Percentiles rank a stretch among this genome's conserved stretches.
Conservation (phyloP, 441 rosid species). For the Manihot esculenta region DNA sequence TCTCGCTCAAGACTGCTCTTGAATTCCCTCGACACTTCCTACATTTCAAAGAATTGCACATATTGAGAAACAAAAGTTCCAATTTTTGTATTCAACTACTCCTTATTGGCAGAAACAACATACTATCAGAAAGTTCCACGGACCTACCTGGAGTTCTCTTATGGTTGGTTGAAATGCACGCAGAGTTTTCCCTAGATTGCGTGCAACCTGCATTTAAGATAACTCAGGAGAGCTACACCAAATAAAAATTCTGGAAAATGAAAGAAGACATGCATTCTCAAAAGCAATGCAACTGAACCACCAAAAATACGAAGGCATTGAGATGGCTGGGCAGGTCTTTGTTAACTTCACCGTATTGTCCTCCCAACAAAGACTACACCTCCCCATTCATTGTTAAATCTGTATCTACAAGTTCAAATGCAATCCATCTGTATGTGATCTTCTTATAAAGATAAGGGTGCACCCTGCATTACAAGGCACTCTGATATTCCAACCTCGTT, state of each 20-base stretch:
- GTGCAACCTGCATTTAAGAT: slow-evolving; percentile 67
- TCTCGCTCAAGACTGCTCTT: slow-evolving; percentile 91
- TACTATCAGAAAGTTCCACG: slow-evolving; percentile 13
- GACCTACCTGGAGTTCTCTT: slow-evolving; percentile 79
- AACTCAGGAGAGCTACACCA: slow-evolving; percentile 13
- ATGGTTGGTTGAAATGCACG: slow-evolving; percentile 93
- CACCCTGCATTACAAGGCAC: not conserved
- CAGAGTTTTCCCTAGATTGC: slow-evolving; percentile 84
- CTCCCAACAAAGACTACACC: not conserved
- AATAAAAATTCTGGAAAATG: not conserved
- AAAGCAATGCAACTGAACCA: not conserved
- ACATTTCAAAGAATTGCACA: slow-evolving; percentile 4
- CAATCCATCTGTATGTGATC: not conserved
- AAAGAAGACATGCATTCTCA: not conserved
- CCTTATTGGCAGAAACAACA: slow-evolving; percentile 5
- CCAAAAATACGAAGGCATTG: not conserved
- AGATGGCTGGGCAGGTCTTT: not conserved
- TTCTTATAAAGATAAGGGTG: not conserved
- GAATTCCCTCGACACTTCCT: slow-evolving; percentile 97
- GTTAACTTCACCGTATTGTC: not conserved
- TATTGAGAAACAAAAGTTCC: slow-evolving; percentile 14
- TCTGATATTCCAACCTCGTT: not conserved
- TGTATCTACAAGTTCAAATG: not conserved
- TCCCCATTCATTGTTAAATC: not conserved
- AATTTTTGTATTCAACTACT: slow-evolving; percentile 16